Base-by-base conservation (phyloP, 2,329 filamentous ascomycete genomes). In the Thermoascus crustaceus region DNA sequence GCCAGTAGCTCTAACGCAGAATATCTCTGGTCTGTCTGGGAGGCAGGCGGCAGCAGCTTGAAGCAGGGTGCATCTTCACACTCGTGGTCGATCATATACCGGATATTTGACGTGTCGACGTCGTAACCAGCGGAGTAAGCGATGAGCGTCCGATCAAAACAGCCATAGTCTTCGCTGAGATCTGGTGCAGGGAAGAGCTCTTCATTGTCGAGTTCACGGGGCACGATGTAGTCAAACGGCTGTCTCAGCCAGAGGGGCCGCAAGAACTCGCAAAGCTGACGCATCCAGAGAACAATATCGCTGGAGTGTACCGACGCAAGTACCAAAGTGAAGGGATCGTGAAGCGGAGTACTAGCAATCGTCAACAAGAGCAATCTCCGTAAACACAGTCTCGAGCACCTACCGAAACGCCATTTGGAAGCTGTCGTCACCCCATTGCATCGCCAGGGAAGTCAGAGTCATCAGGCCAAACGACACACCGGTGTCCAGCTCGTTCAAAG, bases 121-220 rank as follows among this genome's bases (percentile, higher is more conserved):
- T 76, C 73, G 52, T 83, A 85, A 13, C 77, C 78, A 26, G 80
- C 68, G 51, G 79, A 83, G 50, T 83, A 84, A 21, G 79, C 80
- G 31, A 75, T 75, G 20, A 85, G 57, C 1, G 80, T 84, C 21
- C 78, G 69, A 45, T 83, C 78, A 48, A 85, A 74, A 47, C 73
- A 71, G 39, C 78, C 61, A 37, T 74, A 76, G 39, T 82, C 78
- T 35, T 75, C 70, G 27, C 73, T 68, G 2, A 70, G 53, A 18
- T 66, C 57, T 3, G 71, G 63, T 2, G 66, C 61, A 3, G 67
- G 65, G 24, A 62, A 55, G 19, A 67, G 56, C 14, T 68, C 57
- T 20, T 71, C 58, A 25, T 76, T 69, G 10, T 74, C 66, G 9
- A 78, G 57, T 29, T 69, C 65, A 11, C 63, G 59, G 4, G 80